Evolutionary conservation across 345 rosid genomes (phyloP).

Genomic region (Noccaea bulbosa): DNA sequence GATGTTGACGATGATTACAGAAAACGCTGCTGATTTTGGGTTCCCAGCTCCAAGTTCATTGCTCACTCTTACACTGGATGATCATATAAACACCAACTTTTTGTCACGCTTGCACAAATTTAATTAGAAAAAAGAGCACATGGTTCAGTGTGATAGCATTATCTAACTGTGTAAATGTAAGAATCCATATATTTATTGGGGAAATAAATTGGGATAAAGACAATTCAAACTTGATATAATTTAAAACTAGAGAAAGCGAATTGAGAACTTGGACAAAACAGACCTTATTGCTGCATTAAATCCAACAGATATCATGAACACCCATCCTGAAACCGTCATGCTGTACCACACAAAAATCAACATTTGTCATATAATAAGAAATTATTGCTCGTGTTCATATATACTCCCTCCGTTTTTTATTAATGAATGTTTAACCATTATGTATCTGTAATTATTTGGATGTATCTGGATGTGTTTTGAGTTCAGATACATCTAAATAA

Average conservation of each 20-base stretch:
- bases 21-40: slow-evolving; percentile 69
- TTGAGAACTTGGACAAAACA: not conserved
- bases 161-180: no score
- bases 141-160: no score
- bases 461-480: no score
- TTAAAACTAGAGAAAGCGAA: not conserved
- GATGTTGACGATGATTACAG: slow-evolving; percentile 55
- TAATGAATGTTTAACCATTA: no score
- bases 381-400: not conserved
- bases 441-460: no score
- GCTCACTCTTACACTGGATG: slow-evolving; percentile 73
- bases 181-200: no score
- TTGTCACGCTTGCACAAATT: no score
- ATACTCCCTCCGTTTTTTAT: no score
- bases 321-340: slow-evolving; percentile 59
- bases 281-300: slow-evolving; percentile 72
- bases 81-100: not conserved
- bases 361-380: not conserved
- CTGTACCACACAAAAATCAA: slow-evolving; percentile 36
- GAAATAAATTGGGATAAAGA: no score
- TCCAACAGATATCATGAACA: slow-evolving; percentile 66
- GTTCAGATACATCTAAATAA: no score
- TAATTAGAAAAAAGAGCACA: no score
- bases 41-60: slow-evolving; percentile 84
- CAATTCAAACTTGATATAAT: no score